Evolutionary conservation across 106 monocot genomes (phyloP), one percentile per base, ranked within the genome.

Genomic region (Hemerocallis citrina): DNA sequence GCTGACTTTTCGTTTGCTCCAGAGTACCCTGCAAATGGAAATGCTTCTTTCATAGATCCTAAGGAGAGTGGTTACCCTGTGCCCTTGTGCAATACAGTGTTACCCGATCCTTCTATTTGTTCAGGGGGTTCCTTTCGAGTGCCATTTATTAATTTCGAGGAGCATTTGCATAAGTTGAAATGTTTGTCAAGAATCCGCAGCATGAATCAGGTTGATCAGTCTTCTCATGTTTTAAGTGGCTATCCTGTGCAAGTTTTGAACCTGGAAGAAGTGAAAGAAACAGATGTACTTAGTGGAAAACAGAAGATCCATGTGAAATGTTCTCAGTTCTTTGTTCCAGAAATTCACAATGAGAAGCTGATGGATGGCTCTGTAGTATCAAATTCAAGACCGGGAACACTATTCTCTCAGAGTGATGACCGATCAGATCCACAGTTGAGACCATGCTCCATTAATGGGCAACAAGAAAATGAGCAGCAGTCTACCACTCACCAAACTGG

Each of bases 181-280:
- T 50, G 23, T 59, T 10, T 70, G 12, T 28, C 69, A 8, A 52
- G 48, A 27, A 66, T 58, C 19, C 52, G 46, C 4, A 56, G 50
- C 13, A 11, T 66, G 25, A 59, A 52, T 54, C 57, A 35, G 24
- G 25, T 64, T 59, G 57, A 55, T 35, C 7, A 34, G 2, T n/a
- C 65, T 14, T 55, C 60, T 44, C 68, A 54, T 34, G 25, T 77
- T 45, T 51, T 85, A 16, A 64, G 69, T 31, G 86, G 83, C 27
- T 67, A 72, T 54, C 72, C 75, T 10, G 21, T 80, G 10, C 79
- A 59, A 44, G 27, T 61, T 12, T 39, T 55, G 35, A 75, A 61
- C 60, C 62, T 57, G 11, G 70, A 62, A 28, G 57, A 45, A 27
- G 20, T 51, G 27, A 73, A 57, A 10, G 66, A 76, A 29, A 11